These are phyloP conservation scores for Trichophyton benhamiae DNA, from an alignment of 2,329 filamentous ascomycete species.

Conservation along the genomic window DNA sequence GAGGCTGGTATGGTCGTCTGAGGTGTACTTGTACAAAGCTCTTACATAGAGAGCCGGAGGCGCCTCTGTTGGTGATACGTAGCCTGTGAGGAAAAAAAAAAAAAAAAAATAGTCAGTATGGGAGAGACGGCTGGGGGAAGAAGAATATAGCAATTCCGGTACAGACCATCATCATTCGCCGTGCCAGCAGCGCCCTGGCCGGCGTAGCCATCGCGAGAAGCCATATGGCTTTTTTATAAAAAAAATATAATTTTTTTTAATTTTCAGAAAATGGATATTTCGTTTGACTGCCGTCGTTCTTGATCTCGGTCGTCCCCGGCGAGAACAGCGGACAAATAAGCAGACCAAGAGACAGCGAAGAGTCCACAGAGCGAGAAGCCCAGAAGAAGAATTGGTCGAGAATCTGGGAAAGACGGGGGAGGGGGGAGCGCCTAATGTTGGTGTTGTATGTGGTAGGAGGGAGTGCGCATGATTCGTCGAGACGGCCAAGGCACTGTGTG, in stretches of 20 bases:
- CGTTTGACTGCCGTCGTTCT: too few species aligned
- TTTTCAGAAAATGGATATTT: too few species aligned
- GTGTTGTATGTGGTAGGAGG: background rate
- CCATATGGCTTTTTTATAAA: background rate
- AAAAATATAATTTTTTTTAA: too few species aligned
- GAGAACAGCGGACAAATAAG: too few species aligned
- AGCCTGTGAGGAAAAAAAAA: background rate
- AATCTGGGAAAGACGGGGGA: background rate
- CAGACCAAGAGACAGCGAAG: too few species aligned
- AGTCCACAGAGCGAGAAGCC: background rate
- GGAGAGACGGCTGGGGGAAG: background rate
- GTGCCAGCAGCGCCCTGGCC: background rate
- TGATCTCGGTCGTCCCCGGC: too few species aligned
- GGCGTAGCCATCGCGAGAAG: background rate
- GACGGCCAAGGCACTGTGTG: background rate
- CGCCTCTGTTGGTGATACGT: constrained; percentile 22
- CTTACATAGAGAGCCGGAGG: constrained; percentile 65
- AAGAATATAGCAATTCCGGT: background rate
- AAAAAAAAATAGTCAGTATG: background rate
- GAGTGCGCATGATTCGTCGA: background rate
- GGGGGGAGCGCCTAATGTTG: background rate
- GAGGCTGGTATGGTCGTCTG: constrained; percentile 89
- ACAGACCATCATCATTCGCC: constrained; percentile 2
- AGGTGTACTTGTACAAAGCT: constrained; percentile 94
- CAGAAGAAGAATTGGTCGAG: background rate